Evolutionary conservation across 2,329 filamentous ascomycete species (phyloP), one percentile per base, ranked within the genome.

Genomic region (Colletotrichum sp.): DNA sequence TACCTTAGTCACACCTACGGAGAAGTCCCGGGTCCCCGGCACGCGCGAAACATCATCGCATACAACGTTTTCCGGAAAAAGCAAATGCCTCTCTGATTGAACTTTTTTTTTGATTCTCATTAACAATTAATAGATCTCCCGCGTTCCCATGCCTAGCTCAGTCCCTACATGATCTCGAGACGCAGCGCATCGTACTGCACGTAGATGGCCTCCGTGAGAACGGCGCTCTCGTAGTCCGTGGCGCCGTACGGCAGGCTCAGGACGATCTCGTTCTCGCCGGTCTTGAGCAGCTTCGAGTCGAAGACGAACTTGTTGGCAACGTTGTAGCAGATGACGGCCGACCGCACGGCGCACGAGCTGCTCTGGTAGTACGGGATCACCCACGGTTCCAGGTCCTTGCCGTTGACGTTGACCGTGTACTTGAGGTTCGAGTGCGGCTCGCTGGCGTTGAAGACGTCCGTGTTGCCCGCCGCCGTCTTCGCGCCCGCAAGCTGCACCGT

Each of bases 401-500:
- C 84, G 72, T 85, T 85, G 63, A 85, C 77, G 62, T 75, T 78
- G 24, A 85, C 81, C 21, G 79, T 83, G 60, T 89, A 89, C 0
- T 87, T 86, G 5, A 93, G 79, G 77, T 92, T 89, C 4, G 85
- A 83, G 78, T 88, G 89, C 16, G 85, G 85, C 79, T 92, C 86
- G 4, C 83, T 86, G 2, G 87, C 83, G 77, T 91, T 91, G 78
- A 83, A 90, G 2, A 89, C 84, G 80, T 92, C 90, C 1, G 90
- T 92, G 78, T 92, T 92, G 1, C 91, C 90, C 0, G 89, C 87
- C 6, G 90, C 90, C 0, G 90, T 91, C 83, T 93, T 93, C 3
- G 89, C 92, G 4, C 89, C 92, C 0, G 92, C 92, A 2, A 93
- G 85, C 80, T 93, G 92, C 2, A 93, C 87, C 0, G 92, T 93